These are phyloP conservation scores for Ogataea pilisensis DNA, from an alignment of 805 yeast genomes.

Conservation along the genomic window DNA sequence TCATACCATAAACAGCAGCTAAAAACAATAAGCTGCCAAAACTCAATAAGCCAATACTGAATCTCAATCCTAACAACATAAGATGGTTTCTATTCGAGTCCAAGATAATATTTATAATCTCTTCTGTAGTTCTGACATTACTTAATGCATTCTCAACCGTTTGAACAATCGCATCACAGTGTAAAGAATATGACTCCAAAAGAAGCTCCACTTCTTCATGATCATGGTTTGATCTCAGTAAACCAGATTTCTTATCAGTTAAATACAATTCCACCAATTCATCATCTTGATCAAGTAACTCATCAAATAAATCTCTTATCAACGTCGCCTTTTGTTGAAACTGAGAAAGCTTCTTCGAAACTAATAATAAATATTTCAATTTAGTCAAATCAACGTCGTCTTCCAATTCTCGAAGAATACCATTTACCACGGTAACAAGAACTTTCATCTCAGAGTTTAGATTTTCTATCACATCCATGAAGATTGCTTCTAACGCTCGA, in stretches of 20 bases:
- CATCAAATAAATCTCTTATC: slow-evolving; percentile 81
- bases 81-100: slow-evolving; percentile 93
- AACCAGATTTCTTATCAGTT: slow-evolving; percentile 50
- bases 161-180: slow-evolving; percentile 92
- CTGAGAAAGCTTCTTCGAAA: slow-evolving; percentile 77
- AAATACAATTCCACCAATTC: slow-evolving; percentile 77
- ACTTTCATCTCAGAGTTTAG: slow-evolving; percentile 84
- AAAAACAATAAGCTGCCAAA: slow-evolving; percentile 76
- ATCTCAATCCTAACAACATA: slow-evolving; percentile 80
- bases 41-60: slow-evolving; percentile 78
- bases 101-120: slow-evolving; percentile 84
- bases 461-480: slow-evolving; percentile 74
- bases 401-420: slow-evolving; percentile 74
- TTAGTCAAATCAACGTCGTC: slow-evolving; percentile 75
- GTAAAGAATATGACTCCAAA: slow-evolving; percentile 84
- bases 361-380: slow-evolving; percentile 72
- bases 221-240: slow-evolving; percentile 49
- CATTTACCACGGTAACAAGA: slow-evolving; percentile 69
- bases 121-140: slow-evolving; percentile 92
- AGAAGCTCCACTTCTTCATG: slow-evolving; percentile 88
- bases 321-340: slow-evolving; percentile 81
- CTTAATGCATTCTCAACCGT: slow-evolving; percentile 70
- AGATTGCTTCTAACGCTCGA: slow-evolving; percentile 82
- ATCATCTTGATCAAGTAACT: slow-evolving; percentile 82
- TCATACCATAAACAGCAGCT: slow-evolving; percentile 94